Conservation (phyloP, 164 flowering plant species). For the Aristolochia californica region DNA sequence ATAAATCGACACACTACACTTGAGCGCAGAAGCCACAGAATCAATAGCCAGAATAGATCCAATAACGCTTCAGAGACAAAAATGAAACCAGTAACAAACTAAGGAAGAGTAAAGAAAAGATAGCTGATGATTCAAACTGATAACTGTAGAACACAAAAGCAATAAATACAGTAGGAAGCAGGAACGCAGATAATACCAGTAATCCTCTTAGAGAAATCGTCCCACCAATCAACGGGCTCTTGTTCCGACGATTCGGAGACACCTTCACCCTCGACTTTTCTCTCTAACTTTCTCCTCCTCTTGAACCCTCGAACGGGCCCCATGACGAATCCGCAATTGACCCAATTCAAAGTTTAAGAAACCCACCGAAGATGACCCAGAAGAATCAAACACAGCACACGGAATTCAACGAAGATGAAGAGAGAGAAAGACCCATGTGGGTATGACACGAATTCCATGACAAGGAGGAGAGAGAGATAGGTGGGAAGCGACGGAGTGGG, state of each 20-base stretch:
- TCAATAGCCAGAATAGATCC: no score
- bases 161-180: constrained; percentile 3
- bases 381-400: constrained; percentile 6
- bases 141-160: not conserved
- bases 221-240: constrained; percentile 49
- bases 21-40: no score
- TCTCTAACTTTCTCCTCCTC: constrained; percentile 37
- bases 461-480: not conserved
- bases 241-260: constrained; percentile 23
- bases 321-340: constrained; percentile 22
- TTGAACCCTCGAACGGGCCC: constrained; percentile 45
- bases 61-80: no score
- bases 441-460: constrained; percentile 5
- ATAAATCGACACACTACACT: no score
- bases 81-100: not conserved
- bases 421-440: constrained; percentile 5
- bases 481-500: not conserved
- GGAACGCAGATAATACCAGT: constrained; percentile 21
- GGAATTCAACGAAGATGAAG: constrained; percentile 3
- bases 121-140: not conserved
- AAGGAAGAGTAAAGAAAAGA: not conserved
- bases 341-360: constrained; percentile 8
- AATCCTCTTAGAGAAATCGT: constrained; percentile 36
- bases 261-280: constrained; percentile 16
- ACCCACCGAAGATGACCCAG: constrained; percentile 5